Evolutionary conservation across 176 grass and related monocot species (phyloP), one percentile per base, ranked within the genome.

Genomic region (Eragrostis nindensis): DNA sequence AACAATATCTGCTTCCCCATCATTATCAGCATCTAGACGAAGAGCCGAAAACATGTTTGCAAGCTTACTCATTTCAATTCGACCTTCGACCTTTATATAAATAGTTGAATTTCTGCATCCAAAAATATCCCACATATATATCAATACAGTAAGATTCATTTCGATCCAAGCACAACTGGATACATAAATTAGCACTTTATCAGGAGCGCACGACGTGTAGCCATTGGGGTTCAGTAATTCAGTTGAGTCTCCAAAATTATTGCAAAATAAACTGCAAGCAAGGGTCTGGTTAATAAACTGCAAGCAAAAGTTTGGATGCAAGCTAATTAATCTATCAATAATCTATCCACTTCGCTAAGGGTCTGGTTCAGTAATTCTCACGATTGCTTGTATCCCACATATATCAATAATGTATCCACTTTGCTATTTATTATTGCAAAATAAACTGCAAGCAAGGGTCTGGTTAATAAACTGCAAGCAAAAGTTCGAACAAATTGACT

Each of bases 11-110:
- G 70, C 80, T 26, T 74, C 84, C 19, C 49, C 76, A 75, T 78
- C 81, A 66, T 70, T 73, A 81, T 87, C 81, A 57, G 44, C 81
- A 61, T 82, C 81, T 10, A 93, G 64, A n/a, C 21, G 18, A 48
- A 93, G 91, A 62, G 82, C 39, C 10, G 85, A 82, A 65, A 93
- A 93, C 66, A 54, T 48, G 54, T 90, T 93, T 13, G 63, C 41
- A 53, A 85, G 71, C 57, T 59, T 82, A 57, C 75, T 87, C 91
- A 90, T 90, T 41, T 74, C 22, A 78, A 46, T 26, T 79, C 47
- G 25, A 43, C 65, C 1, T 26, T 79, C 47, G 25, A 43, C 65
- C 1, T 0, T 7, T n/a, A 32, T 12, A 3, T 61, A 42, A 73
- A 30, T 22, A 11, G 41, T 29, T 42, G 12, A 22, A 45, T 6